A percentile compares a stretch with the other conserved stretches of the same genome.
Conservation (phyloP, 768 basidiomycete species). For the Lanmaoa pseudosensibilis region DNA sequence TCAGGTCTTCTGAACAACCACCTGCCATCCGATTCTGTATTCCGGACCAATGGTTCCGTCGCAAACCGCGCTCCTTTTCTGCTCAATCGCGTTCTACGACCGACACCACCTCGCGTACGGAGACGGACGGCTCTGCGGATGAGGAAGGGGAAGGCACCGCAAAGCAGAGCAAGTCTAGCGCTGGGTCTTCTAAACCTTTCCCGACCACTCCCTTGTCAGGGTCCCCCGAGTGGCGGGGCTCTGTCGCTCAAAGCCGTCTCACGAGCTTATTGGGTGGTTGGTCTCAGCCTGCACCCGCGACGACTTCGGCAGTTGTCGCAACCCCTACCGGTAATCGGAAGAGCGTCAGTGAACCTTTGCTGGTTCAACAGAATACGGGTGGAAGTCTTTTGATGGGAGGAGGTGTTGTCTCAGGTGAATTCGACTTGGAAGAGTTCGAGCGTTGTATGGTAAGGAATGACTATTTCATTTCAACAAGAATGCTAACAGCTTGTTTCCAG, state of each 20-base stretch:
- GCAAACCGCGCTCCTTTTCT: slow-evolving; percentile 55
- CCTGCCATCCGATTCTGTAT: slow-evolving; percentile 60
- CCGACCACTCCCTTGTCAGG: slow-evolving; percentile 22
- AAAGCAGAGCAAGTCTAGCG: slow-evolving; percentile 42
- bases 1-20: slow-evolving; percentile 11
- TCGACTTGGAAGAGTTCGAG: slow-evolving; percentile 55
- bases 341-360: slow-evolving; percentile 71
- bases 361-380: slow-evolving; percentile 49
- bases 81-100: slow-evolving; percentile 52
- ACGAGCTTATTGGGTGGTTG: slow-evolving; percentile 69
- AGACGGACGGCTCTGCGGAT: slow-evolving; percentile 28
- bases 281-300: slow-evolving; percentile 49
- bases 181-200: slow-evolving; percentile 23
- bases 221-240: slow-evolving; percentile 50
- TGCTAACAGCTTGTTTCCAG: slow-evolving; percentile 38
- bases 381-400: slow-evolving; percentile 30
- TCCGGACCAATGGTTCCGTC: slow-evolving; percentile 78
- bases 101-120: slow-evolving; percentile 30
- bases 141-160: slow-evolving; percentile 62
- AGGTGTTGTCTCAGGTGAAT: slow-evolving; percentile 32
- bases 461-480: not conserved
- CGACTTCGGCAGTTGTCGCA: slow-evolving; percentile 30
- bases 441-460: slow-evolving; percentile 60
- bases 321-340: slow-evolving; percentile 44
- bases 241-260: slow-evolving; percentile 57